Percentiles rank a stretch among this genome's conserved stretches.
phyloP scores from a whole-genome alignment of 2,329 filamentous ascomycete genomes.

The Fusarium redolens region DNA sequence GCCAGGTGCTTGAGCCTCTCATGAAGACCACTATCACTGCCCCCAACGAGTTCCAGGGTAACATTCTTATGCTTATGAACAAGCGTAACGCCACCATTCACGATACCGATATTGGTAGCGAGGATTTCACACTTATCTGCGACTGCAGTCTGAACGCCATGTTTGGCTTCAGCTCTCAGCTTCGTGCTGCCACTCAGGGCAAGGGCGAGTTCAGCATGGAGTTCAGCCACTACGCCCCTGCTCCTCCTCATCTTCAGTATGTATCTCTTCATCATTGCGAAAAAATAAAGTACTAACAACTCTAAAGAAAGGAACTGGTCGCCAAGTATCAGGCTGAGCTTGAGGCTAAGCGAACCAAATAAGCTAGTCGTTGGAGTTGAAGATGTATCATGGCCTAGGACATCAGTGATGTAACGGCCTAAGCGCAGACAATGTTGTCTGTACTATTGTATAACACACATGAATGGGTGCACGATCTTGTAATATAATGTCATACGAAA shows the following conservation, averaged over 20 bases:
- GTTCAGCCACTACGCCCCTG: slow-evolving; percentile 93
- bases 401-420: slow-evolving; percentile 9
- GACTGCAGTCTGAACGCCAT: slow-evolving; percentile 96
- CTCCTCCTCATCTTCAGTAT: slow-evolving; percentile 89
- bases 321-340: slow-evolving; percentile 70
- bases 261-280: slow-evolving; percentile 49
- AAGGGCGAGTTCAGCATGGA: slow-evolving; percentile 99
- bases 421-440: slow-evolving; percentile 15
- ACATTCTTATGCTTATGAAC: slow-evolving; percentile 93
- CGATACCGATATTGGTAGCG: slow-evolving; percentile 91
- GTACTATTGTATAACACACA: slow-evolving; percentile 40
- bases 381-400: not conserved
- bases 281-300: slow-evolving; percentile 9
- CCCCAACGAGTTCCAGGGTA: slow-evolving; percentile 97
- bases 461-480: slow-evolving; percentile 41
- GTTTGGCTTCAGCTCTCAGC: slow-evolving; percentile 95
- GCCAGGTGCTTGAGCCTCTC: slow-evolving; percentile 89
- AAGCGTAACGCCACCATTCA: slow-evolving; percentile 96
- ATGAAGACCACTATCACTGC: slow-evolving; percentile 99
- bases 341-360: slow-evolving; percentile 67
- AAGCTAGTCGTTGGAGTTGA: slow-evolving; percentile 37
- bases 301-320: slow-evolving; percentile 65
- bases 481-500: slow-evolving; percentile 42
- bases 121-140: slow-evolving; percentile 92
- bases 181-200: slow-evolving; percentile 93